Evolutionary conservation across 2,329 filamentous ascomycete genomes (phyloP), one percentile per base, ranked within the genome.

Genomic region (Verticillium longisporum): DNA sequence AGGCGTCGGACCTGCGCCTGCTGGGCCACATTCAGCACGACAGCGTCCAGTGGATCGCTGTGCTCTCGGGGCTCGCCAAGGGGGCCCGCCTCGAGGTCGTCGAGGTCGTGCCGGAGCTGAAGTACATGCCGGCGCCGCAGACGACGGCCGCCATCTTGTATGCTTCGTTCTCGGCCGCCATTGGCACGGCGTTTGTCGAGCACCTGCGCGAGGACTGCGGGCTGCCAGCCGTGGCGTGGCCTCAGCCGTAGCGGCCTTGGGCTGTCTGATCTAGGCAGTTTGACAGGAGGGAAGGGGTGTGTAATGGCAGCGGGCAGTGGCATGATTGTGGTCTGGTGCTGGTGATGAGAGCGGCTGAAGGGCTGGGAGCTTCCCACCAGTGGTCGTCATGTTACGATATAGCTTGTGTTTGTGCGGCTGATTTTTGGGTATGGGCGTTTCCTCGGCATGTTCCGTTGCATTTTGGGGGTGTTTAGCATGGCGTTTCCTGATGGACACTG

Each of bases 111-210:
- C 78, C 83, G 3, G 74, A 85, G 32, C 76, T 86, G 14, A 80
- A 83, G 64, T 77, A 81, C 65, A 81, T 83, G 69, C 79, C 82
- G 2, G 72, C 77, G 32, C 81, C 82, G 1, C 77, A 77, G 60
- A 83, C 80, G 18, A 78, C 80, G 61, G 78, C 78, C 55, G 82
- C 85, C 79, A 77, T 82, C 3, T 78, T 85, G 63, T 86, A 83
- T 68, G 80, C 85, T 2, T 80, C 83, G 31, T 84, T 88, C 64
- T 87, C 84, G 34, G 79, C 78, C 37, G 87, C 84, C 60, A 80
- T 88, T 18, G 81, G 86, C 64, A 78, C 72, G 6, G 80, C 80
- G 2, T 80, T 88, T 70, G 74, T 76, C 45, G 80, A 83, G 61
- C 87, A 80, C 70, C 68, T 87, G 63, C 66, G 68, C 41, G 63